A percentile compares a stretch with the other conserved stretches of the same genome.
Evolutionary conservation across 768 basidiomycete genomes (phyloP).

Genomic region (Trametes cinnabarina): DNA sequence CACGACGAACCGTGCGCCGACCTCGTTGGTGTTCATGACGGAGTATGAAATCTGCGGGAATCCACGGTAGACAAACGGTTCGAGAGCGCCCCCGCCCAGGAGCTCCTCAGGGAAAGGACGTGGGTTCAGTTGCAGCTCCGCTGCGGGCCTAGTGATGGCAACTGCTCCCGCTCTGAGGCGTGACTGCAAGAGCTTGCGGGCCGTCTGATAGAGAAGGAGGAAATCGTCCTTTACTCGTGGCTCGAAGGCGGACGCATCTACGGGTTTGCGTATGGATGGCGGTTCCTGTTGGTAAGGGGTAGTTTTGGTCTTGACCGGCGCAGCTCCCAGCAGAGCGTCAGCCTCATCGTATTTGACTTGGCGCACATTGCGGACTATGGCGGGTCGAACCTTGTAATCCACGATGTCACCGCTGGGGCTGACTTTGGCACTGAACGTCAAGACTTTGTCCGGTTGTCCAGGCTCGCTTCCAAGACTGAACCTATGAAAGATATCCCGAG

Average conservation of each 20-base stretch:
- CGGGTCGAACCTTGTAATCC: conserved; percentile 69
- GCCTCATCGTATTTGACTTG: conserved; percentile 66
- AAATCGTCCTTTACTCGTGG: conserved; percentile 26
- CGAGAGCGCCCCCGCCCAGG: neutral
- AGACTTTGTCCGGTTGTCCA: conserved; percentile 49
- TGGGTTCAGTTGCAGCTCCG: conserved; percentile 29
- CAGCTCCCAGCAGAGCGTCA: conserved; percentile 49
- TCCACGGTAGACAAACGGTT: conserved; percentile 31
- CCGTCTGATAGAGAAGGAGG: conserved; percentile 30
- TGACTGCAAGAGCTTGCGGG: conserved; percentile 10
- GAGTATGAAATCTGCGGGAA: conserved; percentile 52
- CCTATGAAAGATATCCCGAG: conserved; percentile 48
- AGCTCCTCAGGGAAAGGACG: conserved; percentile 28
- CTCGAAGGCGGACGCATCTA: neutral
- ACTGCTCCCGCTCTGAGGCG: conserved; percentile 26
- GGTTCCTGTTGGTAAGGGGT: conserved; percentile 37
- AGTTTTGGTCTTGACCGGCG: neutral
- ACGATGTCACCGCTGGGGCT: conserved; percentile 58
- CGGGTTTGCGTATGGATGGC: neutral
- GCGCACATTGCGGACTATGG: conserved; percentile 67
- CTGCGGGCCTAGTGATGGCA: conserved; percentile 22
- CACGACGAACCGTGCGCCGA: conserved; percentile 57
- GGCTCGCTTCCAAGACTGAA: conserved; percentile 46
- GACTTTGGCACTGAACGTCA: conserved; percentile 82
- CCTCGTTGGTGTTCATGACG: conserved; percentile 33